Percentiles rank a stretch among this genome's conserved stretches.
Conservation (phyloP, 306 rosid species). For the Bauhinia variegata region DNA sequence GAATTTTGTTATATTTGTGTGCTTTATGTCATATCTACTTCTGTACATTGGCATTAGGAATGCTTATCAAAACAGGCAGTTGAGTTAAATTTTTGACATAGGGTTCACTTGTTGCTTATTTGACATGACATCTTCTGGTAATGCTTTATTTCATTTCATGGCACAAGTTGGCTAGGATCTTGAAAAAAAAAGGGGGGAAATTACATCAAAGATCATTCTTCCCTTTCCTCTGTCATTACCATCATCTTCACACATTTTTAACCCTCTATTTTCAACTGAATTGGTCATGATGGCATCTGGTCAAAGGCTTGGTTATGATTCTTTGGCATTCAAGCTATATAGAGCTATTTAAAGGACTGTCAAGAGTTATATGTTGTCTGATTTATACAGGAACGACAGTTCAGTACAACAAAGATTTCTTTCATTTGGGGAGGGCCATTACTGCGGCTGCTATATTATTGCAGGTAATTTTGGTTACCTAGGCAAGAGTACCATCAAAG, state of each 20-base stretch:
- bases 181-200: too few species aligned
- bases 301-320: conserved; percentile 45
- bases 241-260: too few species aligned
- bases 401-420: conserved; percentile 50
- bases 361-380: conserved; percentile 66
- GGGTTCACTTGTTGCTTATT: conserved; percentile 44
- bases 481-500: conserved; percentile 40
- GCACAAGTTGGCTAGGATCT: conserved; percentile 46
- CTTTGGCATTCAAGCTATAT: conserved; percentile 50
- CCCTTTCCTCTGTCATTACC: too few species aligned
- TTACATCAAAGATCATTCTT: too few species aligned
- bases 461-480: conserved; percentile 58
- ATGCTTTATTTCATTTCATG: conserved; percentile 46
- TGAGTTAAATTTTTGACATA: conserved; percentile 23
- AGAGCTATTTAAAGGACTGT: conserved; percentile 40
- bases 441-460: conserved; percentile 55
- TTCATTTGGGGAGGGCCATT: conserved; percentile 58
- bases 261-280: too few species aligned
- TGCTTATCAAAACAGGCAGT: conserved; percentile 45
- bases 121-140: conserved; percentile 48
- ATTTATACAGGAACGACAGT: conserved; percentile 65
- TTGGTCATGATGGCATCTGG: too few species aligned
- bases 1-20: conserved; percentile 53
- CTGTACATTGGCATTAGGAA: conserved; percentile 66
- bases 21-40: conserved; percentile 47